Evolutionary conservation across 495 filamentous ascomycete species (phyloP), one percentile per base, ranked within the genome.

Genomic region (Aspergillus hancockii): DNA sequence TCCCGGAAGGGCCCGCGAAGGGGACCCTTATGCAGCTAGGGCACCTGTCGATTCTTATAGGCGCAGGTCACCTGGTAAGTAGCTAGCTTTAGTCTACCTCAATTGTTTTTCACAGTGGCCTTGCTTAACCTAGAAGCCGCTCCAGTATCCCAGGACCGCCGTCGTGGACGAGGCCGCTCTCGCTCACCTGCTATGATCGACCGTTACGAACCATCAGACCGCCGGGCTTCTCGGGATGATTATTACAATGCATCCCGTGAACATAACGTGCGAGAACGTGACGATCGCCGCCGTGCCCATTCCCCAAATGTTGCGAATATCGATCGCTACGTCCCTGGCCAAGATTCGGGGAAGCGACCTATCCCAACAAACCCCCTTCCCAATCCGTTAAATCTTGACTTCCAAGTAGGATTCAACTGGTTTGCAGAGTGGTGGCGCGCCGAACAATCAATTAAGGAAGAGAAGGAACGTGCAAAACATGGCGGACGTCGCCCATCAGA

Each of bases 341-440:
- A 94, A 66, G 88, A 89, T 52, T 67, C 72, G 16, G 77, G 76
- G 30, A 80, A 80, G 18, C 83, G 88, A 14, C 74, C 78, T 10
- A 72, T 88, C n/a, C 75, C 83, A 8, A 75, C 76, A 4, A 96
- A 96, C 64, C 90, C 89, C 4, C 71, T 97, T 34, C 80, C 86
- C 16, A 90, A 98, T 63, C 94, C 94, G 8, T 78, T 92, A 54
- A 88, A 83, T 51, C 80, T 98, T 10, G 89, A 96, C 14, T 96
- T 89, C 62, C 93, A 97, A 70, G 94, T 97, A 50, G 93, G 94
- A 0, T 98, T 98, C 75, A 96, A 89, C 23, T 98, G 88, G 74
- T 99, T 95, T 68, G 90, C 91, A 8, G 95, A 98, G 72, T 99
- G 94, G 94, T 97, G 93, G 92, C 81, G 92, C 56, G 75, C 82